A percentile compares a stretch with the other conserved stretches of the same genome.
These are phyloP conservation scores for Entomortierella beljakovae DNA, from an alignment of 192 early-diverging fungal species.

Conservation along the genomic window DNA sequence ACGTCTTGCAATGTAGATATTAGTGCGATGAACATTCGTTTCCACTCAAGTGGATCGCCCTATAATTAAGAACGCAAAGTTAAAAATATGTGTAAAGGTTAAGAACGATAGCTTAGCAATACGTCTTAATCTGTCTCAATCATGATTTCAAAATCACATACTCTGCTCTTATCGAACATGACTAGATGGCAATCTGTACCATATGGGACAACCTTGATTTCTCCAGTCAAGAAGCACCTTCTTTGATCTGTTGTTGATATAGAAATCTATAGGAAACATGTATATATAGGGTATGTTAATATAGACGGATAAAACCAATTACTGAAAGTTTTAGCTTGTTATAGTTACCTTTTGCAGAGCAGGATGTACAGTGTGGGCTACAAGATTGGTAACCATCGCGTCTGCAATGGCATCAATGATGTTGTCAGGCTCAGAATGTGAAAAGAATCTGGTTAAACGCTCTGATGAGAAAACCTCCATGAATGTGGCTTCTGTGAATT, in stretches of 20 bases:
- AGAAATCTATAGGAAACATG: slow-evolving; percentile 50
- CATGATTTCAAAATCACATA: too few species aligned
- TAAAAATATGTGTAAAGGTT: too few species aligned
- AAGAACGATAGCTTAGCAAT: too few species aligned
- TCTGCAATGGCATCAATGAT: slow-evolving; percentile 50
- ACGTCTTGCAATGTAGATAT: slow-evolving; percentile 29
- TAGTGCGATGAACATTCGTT: slow-evolving; percentile 53
- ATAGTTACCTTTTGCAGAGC: slow-evolving; percentile 35
- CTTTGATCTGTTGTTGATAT: slow-evolving; percentile 76
- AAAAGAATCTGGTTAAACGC: slow-evolving; percentile 58
- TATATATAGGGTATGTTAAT: too few species aligned
- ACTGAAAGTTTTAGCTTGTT: neutral
- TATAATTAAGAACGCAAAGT: too few species aligned
- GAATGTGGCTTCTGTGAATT: slow-evolving; percentile 46
- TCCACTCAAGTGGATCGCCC: slow-evolving; percentile 57
- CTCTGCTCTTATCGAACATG: slow-evolving; percentile 71
- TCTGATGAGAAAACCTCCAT: slow-evolving; percentile 56
- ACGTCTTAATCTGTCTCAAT: too few species aligned
- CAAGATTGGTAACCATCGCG: slow-evolving; percentile 42
- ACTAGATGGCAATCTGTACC: slow-evolving; percentile 59
- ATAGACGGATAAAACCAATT: too few species aligned
- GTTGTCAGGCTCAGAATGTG: slow-evolving; percentile 32
- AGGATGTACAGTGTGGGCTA: slow-evolving; percentile 50
- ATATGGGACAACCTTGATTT: slow-evolving; percentile 65
- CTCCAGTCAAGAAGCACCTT: slow-evolving; percentile 72